Base-by-base conservation (phyloP, 1,284 basidiomycete genomes). In the Malassezia obtusa region DNA sequence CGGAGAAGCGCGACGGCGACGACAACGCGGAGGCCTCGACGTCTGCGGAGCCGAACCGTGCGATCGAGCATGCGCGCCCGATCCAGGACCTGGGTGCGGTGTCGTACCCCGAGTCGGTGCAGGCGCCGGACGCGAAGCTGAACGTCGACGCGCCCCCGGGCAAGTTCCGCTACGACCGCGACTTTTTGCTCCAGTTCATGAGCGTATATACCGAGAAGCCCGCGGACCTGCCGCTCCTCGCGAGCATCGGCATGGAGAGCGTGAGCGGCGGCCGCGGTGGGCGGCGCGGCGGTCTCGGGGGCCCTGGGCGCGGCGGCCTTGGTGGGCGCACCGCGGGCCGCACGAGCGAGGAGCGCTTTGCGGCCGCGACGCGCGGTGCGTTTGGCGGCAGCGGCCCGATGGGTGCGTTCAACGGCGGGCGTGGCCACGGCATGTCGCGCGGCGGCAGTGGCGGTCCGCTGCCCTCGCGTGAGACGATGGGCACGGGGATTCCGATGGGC, bases 151-250 rank as follows among this genome's bases (percentile, higher is more conserved):
- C 85, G 15, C 71, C 76, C 56, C 84, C 85, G 67, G 89, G 91
- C 67, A 92, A 90, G 76, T 95, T 89, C 80, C 84, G 91, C 66
- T 98, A 98, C 76, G 90, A 96, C 76, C 89, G 92, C 45, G 89
- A 92, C 39, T 98, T 98, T 82, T 80, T 98, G 28, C 77, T 99
- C 60, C 94, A 99, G 74, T 99, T 98, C 78, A 94, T 95, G 89
- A 78, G 79, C 35, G 78, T 94, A 52, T 98, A 90, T 80, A 87
- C 84, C 75, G 91, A 95, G 76, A 92, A 90, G 77, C 92, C 94
- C 0, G 86, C 86, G 52, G 81, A 82, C 51, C 82, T 96, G 24
- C 89, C 91, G 31, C 82, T 87, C 58, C 81, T 96, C 44, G 89
- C 92, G 64, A 84, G 85, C 26, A 86, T 98, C 66, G 92, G 92